phyloP scores from a whole-genome alignment of 2,329 filamentous ascomycete species.

The Ophiosphaerella korrae region DNA sequence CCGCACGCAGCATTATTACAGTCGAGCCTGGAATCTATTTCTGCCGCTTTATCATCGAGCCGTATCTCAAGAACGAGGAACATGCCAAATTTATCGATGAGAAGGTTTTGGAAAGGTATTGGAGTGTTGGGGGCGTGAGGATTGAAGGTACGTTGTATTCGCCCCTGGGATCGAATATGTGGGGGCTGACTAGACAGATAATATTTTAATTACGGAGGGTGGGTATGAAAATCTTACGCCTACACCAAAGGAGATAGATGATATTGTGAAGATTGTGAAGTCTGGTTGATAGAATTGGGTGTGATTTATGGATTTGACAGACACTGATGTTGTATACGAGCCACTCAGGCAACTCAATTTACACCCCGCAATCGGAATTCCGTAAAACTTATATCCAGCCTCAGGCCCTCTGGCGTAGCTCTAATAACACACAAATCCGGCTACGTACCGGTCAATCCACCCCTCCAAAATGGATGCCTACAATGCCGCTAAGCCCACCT shows the following conservation, averaged over 20 bases:
- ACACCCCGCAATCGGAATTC: too few species aligned
- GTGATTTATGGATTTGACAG: background rate
- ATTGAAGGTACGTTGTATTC: conserved; percentile 66
- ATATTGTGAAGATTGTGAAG: conserved; percentile 66
- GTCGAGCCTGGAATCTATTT: conserved; percentile 93
- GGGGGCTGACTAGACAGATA: conserved; percentile 58
- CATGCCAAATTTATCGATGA: conserved; percentile 70
- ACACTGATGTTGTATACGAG: too few species aligned
- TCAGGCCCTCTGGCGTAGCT: too few species aligned
- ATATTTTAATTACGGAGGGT: conserved; percentile 76
- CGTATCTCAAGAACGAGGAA: conserved; percentile 65
- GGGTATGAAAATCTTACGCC: conserved; percentile 85
- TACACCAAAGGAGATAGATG: conserved; percentile 73
- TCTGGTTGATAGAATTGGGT: conserved; percentile 12
- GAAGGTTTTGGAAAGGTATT: conserved; percentile 69
- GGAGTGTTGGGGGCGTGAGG: conserved; percentile 82
- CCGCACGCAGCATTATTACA: conserved; percentile 83
- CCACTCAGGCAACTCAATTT: too few species aligned
- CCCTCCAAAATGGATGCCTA: background rate
- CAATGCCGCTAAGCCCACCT: background rate
- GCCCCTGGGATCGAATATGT: background rate
- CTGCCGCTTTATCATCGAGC: conserved; percentile 73
- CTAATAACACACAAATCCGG: too few species aligned
- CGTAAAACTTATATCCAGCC: too few species aligned
- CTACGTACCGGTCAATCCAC: background rate